A percentile compares a stretch with the other conserved stretches of the same genome.
These are phyloP conservation scores for Bacidia rubella DNA, from an alignment of 495 filamentous ascomycete genomes.

Conservation along the genomic window DNA sequence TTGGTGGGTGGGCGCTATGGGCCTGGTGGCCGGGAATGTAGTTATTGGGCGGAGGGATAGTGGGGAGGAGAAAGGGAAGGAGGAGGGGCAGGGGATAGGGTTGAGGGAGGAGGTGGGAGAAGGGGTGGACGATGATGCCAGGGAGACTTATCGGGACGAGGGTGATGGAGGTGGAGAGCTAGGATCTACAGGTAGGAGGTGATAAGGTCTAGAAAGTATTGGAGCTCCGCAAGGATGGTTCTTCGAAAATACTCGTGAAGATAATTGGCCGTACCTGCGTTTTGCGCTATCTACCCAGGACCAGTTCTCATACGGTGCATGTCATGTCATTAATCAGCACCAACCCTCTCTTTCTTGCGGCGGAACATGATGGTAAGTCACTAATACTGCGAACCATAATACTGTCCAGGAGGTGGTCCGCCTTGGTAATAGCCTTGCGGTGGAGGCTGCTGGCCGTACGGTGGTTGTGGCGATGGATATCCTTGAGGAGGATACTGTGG, in stretches of 20 bases:
- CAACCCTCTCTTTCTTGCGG: too few relatives aligned
- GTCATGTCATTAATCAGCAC: too few relatives aligned
- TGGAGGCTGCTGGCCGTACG: conserved; percentile 5
- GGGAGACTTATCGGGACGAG: conserved; percentile 12
- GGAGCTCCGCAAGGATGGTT: too few relatives aligned
- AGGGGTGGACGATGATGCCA: not conserved
- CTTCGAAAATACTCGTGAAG: too few relatives aligned
- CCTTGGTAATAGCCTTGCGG: conserved; percentile 5
- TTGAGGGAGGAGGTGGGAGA: not conserved
- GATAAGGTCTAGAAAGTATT: not conserved
- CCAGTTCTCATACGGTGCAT: too few relatives aligned
- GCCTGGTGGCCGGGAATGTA: conserved; percentile 82
- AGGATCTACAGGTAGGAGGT: not conserved
- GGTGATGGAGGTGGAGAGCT: conserved; percentile 8
- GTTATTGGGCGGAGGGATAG: conserved; percentile 76
- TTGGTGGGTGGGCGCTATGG: conserved; percentile 78
- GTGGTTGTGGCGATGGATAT: conserved; percentile 6
- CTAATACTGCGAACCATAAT: too few relatives aligned
- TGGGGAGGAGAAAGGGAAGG: conserved; percentile 9
- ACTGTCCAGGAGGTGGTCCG: not conserved
- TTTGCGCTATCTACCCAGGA: too few relatives aligned
- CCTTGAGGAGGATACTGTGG: conserved; percentile 3
- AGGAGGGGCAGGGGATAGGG: conserved; percentile 7
- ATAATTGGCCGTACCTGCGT: too few relatives aligned
- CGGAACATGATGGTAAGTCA: too few relatives aligned